Percentiles rank a stretch among this genome's conserved stretches.
Conservation (phyloP, 371 early-diverging fungal species). For the Mucor lusitanicus region DNA sequence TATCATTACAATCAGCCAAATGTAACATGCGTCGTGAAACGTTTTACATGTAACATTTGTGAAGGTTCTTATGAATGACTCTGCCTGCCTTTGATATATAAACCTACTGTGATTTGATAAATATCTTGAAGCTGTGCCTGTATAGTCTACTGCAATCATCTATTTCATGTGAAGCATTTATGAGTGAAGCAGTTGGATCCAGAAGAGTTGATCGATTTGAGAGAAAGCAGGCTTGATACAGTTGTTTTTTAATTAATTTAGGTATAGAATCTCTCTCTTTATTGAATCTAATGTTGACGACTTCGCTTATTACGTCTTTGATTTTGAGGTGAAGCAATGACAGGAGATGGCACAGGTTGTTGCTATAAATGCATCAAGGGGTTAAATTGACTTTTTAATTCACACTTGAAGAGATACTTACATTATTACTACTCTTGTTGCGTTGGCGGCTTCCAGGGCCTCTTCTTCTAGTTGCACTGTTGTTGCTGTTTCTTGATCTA, state of each 20-base stretch:
- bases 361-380: neutral
- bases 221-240: neutral
- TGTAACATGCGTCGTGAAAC: too few relatives aligned
- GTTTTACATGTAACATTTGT: neutral
- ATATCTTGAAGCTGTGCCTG: too few relatives aligned
- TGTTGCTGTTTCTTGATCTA: neutral
- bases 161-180: too few relatives aligned
- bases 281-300: neutral
- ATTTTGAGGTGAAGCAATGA: neutral
- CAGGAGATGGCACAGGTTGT: neutral
- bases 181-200: too few relatives aligned
- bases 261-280: neutral
- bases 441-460: conserved; percentile 1
- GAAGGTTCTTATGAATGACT: too few relatives aligned
- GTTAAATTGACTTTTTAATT: neutral
- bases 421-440: neutral
- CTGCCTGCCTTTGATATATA: too few relatives aligned
- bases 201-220: neutral
- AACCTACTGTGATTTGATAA: too few relatives aligned
- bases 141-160: too few relatives aligned
- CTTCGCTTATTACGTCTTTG: neutral
- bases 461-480: conserved; percentile 4
- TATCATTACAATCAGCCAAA: too few relatives aligned
- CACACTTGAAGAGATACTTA: neutral
- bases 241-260: neutral